A percentile compares a stretch with the other conserved stretches of the same genome.
These are phyloP conservation scores for Diaporthe batatas DNA, from an alignment of 2,329 filamentous ascomycete species.

Conservation along the genomic window DNA sequence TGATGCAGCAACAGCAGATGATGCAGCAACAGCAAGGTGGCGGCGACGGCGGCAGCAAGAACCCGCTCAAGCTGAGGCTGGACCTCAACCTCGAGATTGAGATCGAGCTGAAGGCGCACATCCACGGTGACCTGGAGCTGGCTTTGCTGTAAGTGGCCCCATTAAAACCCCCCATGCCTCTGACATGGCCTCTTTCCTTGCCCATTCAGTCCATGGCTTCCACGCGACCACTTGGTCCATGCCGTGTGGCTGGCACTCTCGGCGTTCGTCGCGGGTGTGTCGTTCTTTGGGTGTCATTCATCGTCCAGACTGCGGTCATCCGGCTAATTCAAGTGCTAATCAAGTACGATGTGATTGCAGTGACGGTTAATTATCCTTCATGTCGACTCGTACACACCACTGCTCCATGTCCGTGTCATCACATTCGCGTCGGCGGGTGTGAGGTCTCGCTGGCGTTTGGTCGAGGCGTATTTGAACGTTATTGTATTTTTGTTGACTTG, in stretches of 20 bases:
- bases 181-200: not conserved
- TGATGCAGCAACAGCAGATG: slow-evolving; percentile 49
- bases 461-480: not conserved
- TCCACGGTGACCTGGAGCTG: slow-evolving; percentile 81
- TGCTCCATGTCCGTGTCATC: not conserved
- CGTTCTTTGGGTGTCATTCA: not conserved
- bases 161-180: not conserved
- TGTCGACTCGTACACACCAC: not conserved
- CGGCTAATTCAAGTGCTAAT: slow-evolving; percentile 42
- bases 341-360: slow-evolving; percentile 41
- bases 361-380: slow-evolving; percentile 32
- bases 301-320: slow-evolving; percentile 27
- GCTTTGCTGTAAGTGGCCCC: slow-evolving; percentile 72
- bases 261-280: not conserved
- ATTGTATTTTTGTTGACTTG: not conserved
- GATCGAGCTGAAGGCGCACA: slow-evolving; percentile 83
- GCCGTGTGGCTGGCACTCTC: not conserved
- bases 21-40: slow-evolving; percentile 50
- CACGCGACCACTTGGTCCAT: slow-evolving; percentile 10
- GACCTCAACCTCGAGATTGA: slow-evolving; percentile 85
- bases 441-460: slow-evolving; percentile 16
- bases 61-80: slow-evolving; percentile 76
- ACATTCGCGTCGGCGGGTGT: not conserved
- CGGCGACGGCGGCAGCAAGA: slow-evolving; percentile 59
- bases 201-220: no score